Conservation (phyloP, 192 early-diverging fungal species). For the Backusella macrospora region DNA sequence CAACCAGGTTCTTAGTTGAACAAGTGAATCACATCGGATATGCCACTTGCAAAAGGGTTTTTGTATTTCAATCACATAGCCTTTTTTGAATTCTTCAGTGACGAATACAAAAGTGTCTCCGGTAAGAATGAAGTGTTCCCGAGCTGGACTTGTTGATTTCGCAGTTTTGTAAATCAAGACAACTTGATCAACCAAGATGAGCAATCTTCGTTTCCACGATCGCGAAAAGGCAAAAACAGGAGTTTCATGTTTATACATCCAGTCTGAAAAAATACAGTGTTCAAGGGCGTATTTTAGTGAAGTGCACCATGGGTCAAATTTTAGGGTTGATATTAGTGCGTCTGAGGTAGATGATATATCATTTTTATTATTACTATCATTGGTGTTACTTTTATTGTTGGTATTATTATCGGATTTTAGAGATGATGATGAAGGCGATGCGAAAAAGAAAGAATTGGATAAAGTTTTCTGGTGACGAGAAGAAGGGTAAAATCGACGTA, state of each 20-base stretch:
- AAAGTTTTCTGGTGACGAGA: constrained; percentile 13
- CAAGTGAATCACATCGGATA: constrained; percentile 32
- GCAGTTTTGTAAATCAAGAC: constrained; percentile 34
- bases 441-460: not conserved
- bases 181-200: constrained; percentile 25
- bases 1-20: constrained; percentile 29
- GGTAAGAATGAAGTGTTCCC: constrained; percentile 32
- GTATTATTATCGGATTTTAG: not conserved
- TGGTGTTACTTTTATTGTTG: not conserved
- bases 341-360: not conserved
- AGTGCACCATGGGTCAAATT: constrained; percentile 31
- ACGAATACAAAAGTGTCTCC: constrained; percentile 40
- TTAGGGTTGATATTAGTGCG: not conserved
- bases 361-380: not conserved
- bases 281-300: constrained; percentile 29
- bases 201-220: constrained; percentile 35
- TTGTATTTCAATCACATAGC: constrained; percentile 37
- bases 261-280: constrained; percentile 12
- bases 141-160: constrained; percentile 25
- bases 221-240: constrained; percentile 32
- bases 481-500: constrained; percentile 22
- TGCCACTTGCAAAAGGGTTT: constrained; percentile 33
- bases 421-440: constrained; percentile 16
- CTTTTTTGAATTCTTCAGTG: constrained; percentile 43
- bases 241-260: constrained; percentile 28